phyloP scores from a whole-genome alignment of 208 protist genomes.

The Trypanosoma cruzi region DNA sequence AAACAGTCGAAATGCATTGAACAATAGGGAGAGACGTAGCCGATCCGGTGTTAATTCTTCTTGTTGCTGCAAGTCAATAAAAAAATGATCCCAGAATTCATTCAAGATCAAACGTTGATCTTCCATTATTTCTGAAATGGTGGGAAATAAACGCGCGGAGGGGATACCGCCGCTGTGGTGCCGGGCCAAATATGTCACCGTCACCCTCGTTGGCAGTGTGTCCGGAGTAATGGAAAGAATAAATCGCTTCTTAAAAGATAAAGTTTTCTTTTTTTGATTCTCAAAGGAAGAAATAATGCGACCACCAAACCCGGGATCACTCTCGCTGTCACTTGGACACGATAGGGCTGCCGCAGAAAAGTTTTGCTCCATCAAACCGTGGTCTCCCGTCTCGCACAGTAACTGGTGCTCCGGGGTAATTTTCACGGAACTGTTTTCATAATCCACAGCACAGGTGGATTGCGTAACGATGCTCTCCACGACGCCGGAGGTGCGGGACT shows the following conservation, averaged over 20 bases:
- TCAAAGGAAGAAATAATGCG: background rate
- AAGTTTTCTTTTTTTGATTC: slow-evolving; percentile 2
- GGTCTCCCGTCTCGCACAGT: slow-evolving; percentile 5
- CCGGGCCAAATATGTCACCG: slow-evolving; percentile 63
- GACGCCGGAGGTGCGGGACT: slow-evolving; percentile 66
- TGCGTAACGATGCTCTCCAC: slow-evolving; percentile 65
- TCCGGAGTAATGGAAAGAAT: slow-evolving; percentile 44
- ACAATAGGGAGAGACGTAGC: slow-evolving; percentile 69
- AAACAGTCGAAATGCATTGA: slow-evolving; percentile 83
- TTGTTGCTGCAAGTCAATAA: slow-evolving; percentile 78
- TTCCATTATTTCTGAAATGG: slow-evolving; percentile 45
- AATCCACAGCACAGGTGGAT: slow-evolving; percentile 60
- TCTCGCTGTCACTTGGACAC: slow-evolving; percentile 28
- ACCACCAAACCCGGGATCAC: slow-evolving; percentile 14
- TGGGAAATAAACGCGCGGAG: slow-evolving; percentile 34
- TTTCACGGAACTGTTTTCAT: slow-evolving; percentile 7
- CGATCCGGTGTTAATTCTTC: slow-evolving; percentile 78
- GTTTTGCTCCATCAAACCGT: background rate
- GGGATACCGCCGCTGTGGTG: slow-evolving; percentile 37
- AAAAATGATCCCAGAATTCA: slow-evolving; percentile 68
- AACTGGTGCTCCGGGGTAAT: slow-evolving; percentile 25
- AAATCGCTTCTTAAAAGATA: slow-evolving; percentile 77
- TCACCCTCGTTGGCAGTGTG: slow-evolving; percentile 50
- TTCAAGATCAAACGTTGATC: slow-evolving; percentile 44
- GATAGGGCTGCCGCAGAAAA: background rate